Percentiles rank a stretch among this genome's conserved stretches.
Conservation (phyloP, 2,329 filamentous ascomycete species). For the Sporothrix inflata region DNA sequence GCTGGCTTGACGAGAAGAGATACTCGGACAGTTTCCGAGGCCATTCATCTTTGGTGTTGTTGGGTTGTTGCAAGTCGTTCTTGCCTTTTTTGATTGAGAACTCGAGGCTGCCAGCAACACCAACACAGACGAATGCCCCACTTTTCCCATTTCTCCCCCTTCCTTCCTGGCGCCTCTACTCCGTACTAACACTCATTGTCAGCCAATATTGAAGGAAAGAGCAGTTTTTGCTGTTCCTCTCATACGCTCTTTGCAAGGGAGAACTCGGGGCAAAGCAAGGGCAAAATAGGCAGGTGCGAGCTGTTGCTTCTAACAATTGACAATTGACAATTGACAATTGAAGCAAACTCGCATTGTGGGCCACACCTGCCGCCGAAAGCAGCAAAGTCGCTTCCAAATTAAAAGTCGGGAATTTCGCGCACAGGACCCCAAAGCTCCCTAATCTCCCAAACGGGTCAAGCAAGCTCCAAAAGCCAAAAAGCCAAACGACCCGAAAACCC, state of each 20-base stretch:
- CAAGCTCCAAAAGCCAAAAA: conserved; percentile 13
- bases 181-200: conserved; percentile 4
- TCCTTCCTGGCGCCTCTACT: conserved; percentile 6
- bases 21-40: neutral
- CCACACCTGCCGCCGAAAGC: conserved; percentile 25
- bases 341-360: neutral
- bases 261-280: neutral
- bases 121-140: neutral
- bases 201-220: conserved; percentile 5
- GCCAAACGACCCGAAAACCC: conserved; percentile 1
- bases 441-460: conserved; percentile 4
- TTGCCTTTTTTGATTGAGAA: neutral
- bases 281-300: neutral
- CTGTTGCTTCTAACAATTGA: neutral
- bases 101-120: neutral
- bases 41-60: neutral
- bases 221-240: neutral
- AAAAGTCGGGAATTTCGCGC: conserved; percentile 26
- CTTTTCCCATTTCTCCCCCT: neutral
- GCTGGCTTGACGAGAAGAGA: neutral
- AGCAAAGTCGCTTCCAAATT: conserved; percentile 20
- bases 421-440: neutral
- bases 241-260: neutral
- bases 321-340: neutral
- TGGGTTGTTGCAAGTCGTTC: conserved; percentile 6